Evolutionary conservation across 345 rosid genomes (phyloP).

Genomic region (Acer saccharum): DNA sequence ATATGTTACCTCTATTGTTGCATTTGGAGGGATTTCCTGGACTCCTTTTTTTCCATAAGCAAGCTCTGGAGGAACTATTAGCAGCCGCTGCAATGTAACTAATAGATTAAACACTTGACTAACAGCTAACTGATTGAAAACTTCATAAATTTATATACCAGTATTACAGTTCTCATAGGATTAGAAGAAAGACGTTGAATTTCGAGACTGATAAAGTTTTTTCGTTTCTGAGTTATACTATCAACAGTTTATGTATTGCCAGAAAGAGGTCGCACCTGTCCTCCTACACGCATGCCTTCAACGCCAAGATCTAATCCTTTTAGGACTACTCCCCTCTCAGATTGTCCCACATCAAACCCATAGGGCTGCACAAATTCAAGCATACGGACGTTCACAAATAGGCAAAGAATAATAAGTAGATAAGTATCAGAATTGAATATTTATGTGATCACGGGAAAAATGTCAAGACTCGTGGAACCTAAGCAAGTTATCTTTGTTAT

Average conservation of each 20-base stretch:
- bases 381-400: neutral
- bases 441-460: too few relatives aligned
- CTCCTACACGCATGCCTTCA: conserved; percentile 93
- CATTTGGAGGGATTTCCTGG: conserved; percentile 98
- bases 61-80: conserved; percentile 88
- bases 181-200: neutral
- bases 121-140: neutral
- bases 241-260: neutral
- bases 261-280: conserved; percentile 62
- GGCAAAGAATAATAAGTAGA: neutral
- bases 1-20: conserved; percentile 78
- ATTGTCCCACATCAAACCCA: conserved; percentile 93
- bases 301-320: conserved; percentile 96
- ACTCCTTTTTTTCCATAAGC: conserved; percentile 96
- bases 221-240: too few relatives aligned
- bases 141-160: neutral
- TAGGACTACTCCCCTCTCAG: conserved; percentile 80
- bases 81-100: conserved; percentile 53
- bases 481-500: too few relatives aligned
- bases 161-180: neutral
- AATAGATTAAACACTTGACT: neutral
- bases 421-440: too few relatives aligned
- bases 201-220: neutral
- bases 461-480: too few relatives aligned
- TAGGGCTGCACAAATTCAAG: conserved; percentile 66